Conservation (phyloP, 345 rosid genomes). For the Populus ilicifolia region DNA sequence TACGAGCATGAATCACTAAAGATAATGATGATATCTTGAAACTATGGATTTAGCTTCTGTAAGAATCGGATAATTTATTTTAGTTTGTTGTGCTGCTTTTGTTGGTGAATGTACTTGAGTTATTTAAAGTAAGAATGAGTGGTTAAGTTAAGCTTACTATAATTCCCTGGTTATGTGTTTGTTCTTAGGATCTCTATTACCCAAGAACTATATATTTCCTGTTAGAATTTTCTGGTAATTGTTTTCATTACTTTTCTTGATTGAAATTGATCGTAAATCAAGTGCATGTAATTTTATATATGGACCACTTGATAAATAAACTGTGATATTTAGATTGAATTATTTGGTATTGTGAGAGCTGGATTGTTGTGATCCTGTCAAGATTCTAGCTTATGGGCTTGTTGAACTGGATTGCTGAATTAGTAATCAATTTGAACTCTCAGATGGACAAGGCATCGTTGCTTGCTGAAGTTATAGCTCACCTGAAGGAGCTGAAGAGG, state of each 20-base stretch:
- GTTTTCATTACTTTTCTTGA: neutral
- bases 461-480: slow-evolving; percentile 53
- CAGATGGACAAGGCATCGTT: slow-evolving; percentile 80
- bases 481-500: slow-evolving; percentile 52
- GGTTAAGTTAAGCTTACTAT: neutral
- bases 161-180: neutral
- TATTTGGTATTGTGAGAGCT: neutral
- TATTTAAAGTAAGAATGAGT: neutral
- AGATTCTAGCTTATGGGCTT: neutral
- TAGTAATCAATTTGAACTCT: neutral
- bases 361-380: neutral
- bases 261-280: neutral
- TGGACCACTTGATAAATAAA: neutral
- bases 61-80: neutral
- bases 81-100: neutral
- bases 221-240: neutral
- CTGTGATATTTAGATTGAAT: neutral
- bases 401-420: neutral
- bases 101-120: neutral
- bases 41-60: neutral
- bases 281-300: neutral
- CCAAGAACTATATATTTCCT: neutral
- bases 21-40: neutral
- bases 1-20: neutral
- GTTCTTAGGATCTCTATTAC: neutral